Evolutionary conservation across 805 yeast species (phyloP).

Genomic region (Candida argentea): DNA sequence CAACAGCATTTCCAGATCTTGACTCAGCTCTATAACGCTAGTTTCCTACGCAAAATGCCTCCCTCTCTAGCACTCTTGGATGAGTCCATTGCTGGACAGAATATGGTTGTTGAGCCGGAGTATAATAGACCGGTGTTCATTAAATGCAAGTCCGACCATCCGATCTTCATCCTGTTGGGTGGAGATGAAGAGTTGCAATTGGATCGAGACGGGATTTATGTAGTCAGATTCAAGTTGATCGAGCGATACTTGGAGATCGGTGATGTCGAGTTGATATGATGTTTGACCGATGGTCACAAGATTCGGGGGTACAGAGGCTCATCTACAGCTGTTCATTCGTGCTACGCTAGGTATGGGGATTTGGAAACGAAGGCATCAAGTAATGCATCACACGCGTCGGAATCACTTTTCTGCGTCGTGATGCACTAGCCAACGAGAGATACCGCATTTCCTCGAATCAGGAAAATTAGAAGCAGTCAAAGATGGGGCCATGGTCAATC

Average conservation of each 20-base stretch:
- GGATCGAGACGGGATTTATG: constrained; percentile 59
- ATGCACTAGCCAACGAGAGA: no score
- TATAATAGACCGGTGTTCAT: constrained; percentile 70
- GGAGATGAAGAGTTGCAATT: constrained; percentile 29
- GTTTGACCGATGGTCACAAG: neutral
- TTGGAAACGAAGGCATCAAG: no score
- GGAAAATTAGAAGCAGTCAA: no score
- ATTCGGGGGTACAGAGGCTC: no score
- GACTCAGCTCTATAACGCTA: constrained; percentile 52
- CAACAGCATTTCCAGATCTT: constrained; percentile 54
- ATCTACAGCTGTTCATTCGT: no score
- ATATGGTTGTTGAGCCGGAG: constrained; percentile 78
- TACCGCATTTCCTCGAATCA: no score
- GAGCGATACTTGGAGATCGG: constrained; percentile 24
- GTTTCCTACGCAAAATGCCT: constrained; percentile 63
- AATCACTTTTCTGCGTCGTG: no score
- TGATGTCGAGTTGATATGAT: constrained; percentile 26
- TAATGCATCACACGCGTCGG: no score
- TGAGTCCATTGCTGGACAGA: constrained; percentile 47
- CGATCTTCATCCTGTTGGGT: constrained; percentile 17
- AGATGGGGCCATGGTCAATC: no score
- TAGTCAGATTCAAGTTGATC: constrained; percentile 49
- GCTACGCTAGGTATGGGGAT: no score
- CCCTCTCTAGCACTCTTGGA: constrained; percentile 60
- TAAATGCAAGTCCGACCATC: constrained; percentile 14